A percentile compares a stretch with the other conserved stretches of the same genome.
Conservation (phyloP, 768 basidiomycete species). For the Tephrocybe sp. region DNA sequence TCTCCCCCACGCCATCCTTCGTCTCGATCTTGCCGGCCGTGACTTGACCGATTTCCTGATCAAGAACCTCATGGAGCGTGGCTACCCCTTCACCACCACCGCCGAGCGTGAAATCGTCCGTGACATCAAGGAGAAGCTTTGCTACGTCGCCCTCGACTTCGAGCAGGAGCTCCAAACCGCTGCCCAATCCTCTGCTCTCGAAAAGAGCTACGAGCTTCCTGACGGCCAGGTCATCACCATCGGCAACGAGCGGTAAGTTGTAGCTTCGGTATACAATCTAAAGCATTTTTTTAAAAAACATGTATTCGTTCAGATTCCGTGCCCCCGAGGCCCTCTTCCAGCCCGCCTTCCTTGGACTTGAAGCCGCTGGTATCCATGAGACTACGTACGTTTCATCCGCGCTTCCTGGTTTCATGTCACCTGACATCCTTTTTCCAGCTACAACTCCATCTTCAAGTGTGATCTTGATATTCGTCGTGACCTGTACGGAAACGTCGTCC, state of each 20-base stretch:
- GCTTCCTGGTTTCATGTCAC: constrained; percentile 1
- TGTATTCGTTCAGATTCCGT: constrained; percentile 64
- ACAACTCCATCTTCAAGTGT: constrained; percentile 85
- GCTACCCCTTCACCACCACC: constrained; percentile 92
- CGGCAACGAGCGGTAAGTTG: constrained; percentile 86
- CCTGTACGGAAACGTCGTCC: constrained; percentile 79
- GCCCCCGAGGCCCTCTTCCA: constrained; percentile 95
- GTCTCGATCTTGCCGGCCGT: constrained; percentile 91
- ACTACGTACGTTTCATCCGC: constrained; percentile 55
- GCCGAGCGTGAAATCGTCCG: constrained; percentile 94
- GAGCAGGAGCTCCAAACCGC: constrained; percentile 93
- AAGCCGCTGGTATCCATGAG: constrained; percentile 91
- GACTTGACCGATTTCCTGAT: constrained; percentile 84
- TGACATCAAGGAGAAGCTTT: constrained; percentile 97
- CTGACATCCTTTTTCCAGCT: constrained; percentile 43
- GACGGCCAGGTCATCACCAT: constrained; percentile 97
- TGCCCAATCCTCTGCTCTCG: constrained; percentile 83
- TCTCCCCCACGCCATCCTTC: constrained; percentile 89
- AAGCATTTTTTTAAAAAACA: constrained; percentile 49
- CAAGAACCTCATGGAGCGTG: constrained; percentile 88
- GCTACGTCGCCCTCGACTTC: constrained; percentile 93
- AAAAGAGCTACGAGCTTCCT: constrained; percentile 90
- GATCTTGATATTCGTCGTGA: constrained; percentile 86
- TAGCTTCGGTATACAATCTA: constrained; percentile 54
- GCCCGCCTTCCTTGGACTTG: constrained; percentile 86